Conservation (phyloP, 305 asterid species). For the Rubia balearica region DNA sequence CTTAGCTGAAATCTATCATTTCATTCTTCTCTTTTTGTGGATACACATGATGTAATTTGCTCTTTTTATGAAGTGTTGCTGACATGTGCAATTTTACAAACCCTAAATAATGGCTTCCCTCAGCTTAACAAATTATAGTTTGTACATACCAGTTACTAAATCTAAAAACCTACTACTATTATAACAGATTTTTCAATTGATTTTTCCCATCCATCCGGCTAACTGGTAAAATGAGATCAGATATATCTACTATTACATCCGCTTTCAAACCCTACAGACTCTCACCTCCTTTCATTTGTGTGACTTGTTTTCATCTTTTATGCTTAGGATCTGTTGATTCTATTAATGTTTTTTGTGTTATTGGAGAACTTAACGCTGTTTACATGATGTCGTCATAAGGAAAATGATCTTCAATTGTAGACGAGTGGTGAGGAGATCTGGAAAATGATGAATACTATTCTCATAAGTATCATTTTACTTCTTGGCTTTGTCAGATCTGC, state of each 20-base stretch:
- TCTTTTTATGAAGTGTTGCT: not conserved
- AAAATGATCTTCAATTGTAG: not conserved
- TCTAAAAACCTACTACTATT: not conserved
- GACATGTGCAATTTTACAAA: not conserved
- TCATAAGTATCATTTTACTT: not conserved
- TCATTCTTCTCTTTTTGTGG: not conserved
- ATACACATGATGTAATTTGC: not conserved
- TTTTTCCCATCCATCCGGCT: not conserved
- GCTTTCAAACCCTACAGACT: not conserved
- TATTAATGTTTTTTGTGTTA: not conserved
- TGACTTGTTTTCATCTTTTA: not conserved
- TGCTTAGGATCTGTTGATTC: not conserved
- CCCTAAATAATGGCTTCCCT: not conserved
- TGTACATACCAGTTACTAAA: not conserved
- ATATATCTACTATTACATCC: not conserved
- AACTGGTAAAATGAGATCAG: not conserved
- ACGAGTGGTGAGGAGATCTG: not conserved
- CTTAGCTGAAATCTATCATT: not conserved
- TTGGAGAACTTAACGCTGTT: not conserved
- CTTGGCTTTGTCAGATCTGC: constrained; percentile 49
- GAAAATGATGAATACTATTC: not conserved
- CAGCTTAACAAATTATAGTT: not conserved
- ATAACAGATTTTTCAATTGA: not conserved
- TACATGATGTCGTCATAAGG: not conserved
- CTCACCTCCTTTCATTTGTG: too few relatives aligned